These are phyloP conservation scores for Ensete glaucum DNA, from an alignment of 176 grass and related monocot species.

Conservation along the genomic window DNA sequence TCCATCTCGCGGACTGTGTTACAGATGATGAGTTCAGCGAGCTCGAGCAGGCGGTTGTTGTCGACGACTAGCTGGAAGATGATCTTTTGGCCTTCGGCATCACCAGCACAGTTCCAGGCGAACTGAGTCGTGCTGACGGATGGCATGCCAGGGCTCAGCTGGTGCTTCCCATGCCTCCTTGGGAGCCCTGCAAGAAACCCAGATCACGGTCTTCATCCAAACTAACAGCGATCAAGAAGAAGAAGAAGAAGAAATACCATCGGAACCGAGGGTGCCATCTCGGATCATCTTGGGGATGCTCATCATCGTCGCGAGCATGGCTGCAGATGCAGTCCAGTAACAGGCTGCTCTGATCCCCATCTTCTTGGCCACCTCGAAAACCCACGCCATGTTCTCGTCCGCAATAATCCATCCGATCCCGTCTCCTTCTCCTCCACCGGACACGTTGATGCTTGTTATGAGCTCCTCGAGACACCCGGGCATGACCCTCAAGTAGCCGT, in stretches of 20 bases:
- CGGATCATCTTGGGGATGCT: constrained; percentile 40
- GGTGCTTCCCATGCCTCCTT: neutral
- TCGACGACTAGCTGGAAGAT: neutral
- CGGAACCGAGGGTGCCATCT: constrained; percentile 33
- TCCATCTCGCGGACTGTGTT: constrained; percentile 36
- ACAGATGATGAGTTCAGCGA: constrained; percentile 30
- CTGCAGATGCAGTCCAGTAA: constrained; percentile 41
- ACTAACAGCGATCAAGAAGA: too few relatives aligned
- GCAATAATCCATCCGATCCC: constrained; percentile 40
- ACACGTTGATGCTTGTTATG: constrained; percentile 14
- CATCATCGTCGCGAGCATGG: constrained; percentile 22
- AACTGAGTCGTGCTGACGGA: neutral
- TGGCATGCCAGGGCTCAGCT: constrained; percentile 2
- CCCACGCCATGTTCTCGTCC: constrained; percentile 39
- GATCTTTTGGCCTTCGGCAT: neutral
- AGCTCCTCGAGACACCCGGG: constrained; percentile 29
- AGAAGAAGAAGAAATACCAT: constrained; percentile 20
- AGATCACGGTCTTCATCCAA: too few relatives aligned
- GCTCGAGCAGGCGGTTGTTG: neutral
- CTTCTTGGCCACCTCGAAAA: constrained; percentile 20
- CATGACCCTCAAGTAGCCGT: constrained; percentile 36
- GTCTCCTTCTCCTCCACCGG: constrained; percentile 1
- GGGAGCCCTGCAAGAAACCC: neutral
- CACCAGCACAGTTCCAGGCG: constrained; percentile 3
- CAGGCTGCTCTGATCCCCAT: constrained; percentile 21